Percentiles rank a stretch among this genome's conserved stretches.
Conservation (phyloP, 768 basidiomycete genomes). For the Trametopsis cervina region DNA sequence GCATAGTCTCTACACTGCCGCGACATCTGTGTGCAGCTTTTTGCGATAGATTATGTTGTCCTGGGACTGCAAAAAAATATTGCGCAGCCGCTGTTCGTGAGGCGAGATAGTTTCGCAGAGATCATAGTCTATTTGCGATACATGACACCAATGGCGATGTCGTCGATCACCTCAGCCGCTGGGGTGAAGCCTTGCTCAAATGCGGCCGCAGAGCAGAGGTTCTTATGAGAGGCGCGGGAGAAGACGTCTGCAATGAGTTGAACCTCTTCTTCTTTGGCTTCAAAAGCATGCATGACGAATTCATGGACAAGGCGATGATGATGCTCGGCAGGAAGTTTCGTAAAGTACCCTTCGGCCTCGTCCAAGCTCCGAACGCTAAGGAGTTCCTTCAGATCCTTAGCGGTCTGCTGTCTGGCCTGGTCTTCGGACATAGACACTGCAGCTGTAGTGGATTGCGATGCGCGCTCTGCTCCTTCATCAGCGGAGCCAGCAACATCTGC, state of each 20-base stretch:
- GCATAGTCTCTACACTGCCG: too few relatives aligned
- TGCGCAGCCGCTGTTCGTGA: too few relatives aligned
- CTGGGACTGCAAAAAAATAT: too few relatives aligned
- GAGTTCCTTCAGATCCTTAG: conserved; percentile 81
- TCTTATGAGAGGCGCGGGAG: conserved; percentile 50
- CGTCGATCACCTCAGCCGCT: conserved; percentile 74
- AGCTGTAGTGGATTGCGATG: conserved; percentile 1
- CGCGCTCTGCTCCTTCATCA: conserved; percentile 33
- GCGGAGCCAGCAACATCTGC: conserved; percentile 44
- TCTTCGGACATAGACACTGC: conserved; percentile 52
- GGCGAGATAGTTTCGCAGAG: too few relatives aligned
- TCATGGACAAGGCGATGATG: conserved; percentile 66
- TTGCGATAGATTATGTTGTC: too few relatives aligned
- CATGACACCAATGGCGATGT: conserved; percentile 84
- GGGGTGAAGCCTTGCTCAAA: conserved; percentile 73
- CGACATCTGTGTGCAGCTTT: too few relatives aligned
- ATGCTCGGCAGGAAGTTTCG: conserved; percentile 56
- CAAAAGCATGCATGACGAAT: conserved; percentile 62
- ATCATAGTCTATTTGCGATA: too few relatives aligned
- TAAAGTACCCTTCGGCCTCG: conserved; percentile 86
- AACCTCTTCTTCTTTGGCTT: conserved; percentile 78
- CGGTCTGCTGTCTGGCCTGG: conserved; percentile 68
- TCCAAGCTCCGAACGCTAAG: conserved; percentile 76
- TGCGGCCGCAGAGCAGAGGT: conserved; percentile 45
- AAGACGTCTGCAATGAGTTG: conserved; percentile 75